Percentiles rank a stretch among this genome's conserved stretches.
Evolutionary conservation across 331 rosid species (phyloP).

Genomic region (Quercus phellos): DNA sequence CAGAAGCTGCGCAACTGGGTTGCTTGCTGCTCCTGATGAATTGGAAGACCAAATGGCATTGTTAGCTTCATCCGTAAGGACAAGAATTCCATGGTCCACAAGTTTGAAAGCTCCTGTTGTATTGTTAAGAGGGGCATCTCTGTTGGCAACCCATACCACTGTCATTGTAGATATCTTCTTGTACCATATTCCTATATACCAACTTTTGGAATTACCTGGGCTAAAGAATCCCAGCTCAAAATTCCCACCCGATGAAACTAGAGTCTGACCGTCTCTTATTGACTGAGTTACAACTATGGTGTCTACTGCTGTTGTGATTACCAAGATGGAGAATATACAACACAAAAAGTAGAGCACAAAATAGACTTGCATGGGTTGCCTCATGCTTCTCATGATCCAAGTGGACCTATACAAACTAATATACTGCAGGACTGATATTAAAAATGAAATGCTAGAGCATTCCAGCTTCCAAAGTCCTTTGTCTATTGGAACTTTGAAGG

Average conservation of each 20-base stretch:
- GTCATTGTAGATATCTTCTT: neutral
- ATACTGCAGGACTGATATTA: too few relatives aligned
- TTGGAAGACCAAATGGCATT: neutral
- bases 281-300: neutral
- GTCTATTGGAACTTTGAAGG: too few relatives aligned
- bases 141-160: constrained; percentile 1
- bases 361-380: too few relatives aligned
- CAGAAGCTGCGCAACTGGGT: neutral
- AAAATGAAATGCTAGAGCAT: too few relatives aligned
- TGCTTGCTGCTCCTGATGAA: neutral
- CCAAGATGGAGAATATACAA: neutral
- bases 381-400: too few relatives aligned
- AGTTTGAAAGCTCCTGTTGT: neutral
- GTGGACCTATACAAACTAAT: too few relatives aligned
- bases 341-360: neutral
- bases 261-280: constrained; percentile 12
- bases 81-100: neutral
- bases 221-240: constrained; percentile 35
- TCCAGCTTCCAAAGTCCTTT: too few relatives aligned
- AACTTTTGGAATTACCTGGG: neutral
- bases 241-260: constrained; percentile 16
- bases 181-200: neutral
- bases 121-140: neutral
- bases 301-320: neutral
- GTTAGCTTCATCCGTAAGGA: neutral